Evolutionary conservation across 1,284 basidiomycete genomes (phyloP).

Genomic region (Tilletia indica): DNA sequence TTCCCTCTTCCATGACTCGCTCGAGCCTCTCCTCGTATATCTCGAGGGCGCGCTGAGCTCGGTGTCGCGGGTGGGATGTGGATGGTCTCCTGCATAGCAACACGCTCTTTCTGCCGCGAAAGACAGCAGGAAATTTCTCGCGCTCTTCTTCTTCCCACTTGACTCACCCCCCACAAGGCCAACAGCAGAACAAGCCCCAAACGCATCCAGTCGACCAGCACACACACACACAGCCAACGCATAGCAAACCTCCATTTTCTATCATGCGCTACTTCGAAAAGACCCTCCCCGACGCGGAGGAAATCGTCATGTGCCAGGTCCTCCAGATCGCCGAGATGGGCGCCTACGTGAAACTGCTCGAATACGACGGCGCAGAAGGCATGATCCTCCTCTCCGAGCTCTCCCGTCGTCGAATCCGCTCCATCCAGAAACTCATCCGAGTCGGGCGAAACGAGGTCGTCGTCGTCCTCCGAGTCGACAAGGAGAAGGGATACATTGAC

Average conservation of each 20-base stretch:
- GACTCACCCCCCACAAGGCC: too few relatives aligned
- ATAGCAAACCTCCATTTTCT: neutral
- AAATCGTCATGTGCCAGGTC: constrained; percentile 98
- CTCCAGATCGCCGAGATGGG: constrained; percentile 99
- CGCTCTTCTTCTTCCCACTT: too few relatives aligned
- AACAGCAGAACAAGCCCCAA: neutral
- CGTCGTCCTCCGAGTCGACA: constrained; percentile 95
- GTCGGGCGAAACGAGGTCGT: constrained; percentile 98
- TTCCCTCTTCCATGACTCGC: neutral
- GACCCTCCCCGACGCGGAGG: constrained; percentile 67
- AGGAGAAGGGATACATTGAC: constrained; percentile 99
- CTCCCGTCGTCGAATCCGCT: constrained; percentile 90
- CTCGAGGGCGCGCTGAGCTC: neutral
- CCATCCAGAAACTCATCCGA: constrained; percentile 95
- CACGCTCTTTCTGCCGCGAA: neutral
- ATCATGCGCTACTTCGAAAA: constrained; percentile 56
- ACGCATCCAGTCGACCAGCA: neutral
- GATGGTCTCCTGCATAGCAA: neutral
- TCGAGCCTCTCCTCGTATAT: neutral
- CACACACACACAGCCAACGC: neutral
- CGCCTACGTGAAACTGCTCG: constrained; percentile 96
- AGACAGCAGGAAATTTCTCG: constrained; percentile 1
- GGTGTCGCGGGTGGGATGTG: neutral
- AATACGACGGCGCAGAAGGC: constrained; percentile 98
- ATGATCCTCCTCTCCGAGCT: constrained; percentile 99